Evolutionary conservation across 2,329 filamentous ascomycete genomes (phyloP).

Genomic region (Eutypella sp.): DNA sequence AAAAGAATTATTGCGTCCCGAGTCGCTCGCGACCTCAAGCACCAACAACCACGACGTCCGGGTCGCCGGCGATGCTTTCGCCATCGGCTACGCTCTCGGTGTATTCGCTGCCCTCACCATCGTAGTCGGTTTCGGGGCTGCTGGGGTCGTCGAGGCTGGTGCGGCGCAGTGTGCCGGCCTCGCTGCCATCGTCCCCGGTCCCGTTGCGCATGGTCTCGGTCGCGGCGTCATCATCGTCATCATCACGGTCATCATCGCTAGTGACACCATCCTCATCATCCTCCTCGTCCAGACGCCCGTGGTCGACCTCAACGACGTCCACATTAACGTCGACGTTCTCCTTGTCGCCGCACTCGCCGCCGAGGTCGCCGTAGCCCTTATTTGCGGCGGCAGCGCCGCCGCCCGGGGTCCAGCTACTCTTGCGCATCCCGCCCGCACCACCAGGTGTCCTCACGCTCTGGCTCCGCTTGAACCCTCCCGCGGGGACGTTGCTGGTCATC

Average conservation of each 20-base stretch:
- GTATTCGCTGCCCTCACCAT: conserved; percentile 42
- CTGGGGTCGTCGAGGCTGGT: conserved; percentile 45
- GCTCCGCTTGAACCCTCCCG: conserved; percentile 65
- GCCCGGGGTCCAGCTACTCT: conserved; percentile 62
- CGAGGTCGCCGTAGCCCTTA: conserved; percentile 48
- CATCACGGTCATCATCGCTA: conserved; percentile 11
- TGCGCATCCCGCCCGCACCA: conserved; percentile 47
- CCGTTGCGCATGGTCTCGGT: conserved; percentile 12
- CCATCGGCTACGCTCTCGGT: conserved; percentile 38
- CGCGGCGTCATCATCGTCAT: conserved; percentile 22
- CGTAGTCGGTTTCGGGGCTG: conserved; percentile 33
- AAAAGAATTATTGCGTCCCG: no score
- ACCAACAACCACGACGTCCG: conserved; percentile 32
- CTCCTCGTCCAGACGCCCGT: conserved; percentile 22
- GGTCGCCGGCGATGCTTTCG: conserved; percentile 26
- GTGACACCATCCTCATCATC: conserved; percentile 27
- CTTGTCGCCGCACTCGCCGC: conserved; percentile 47
- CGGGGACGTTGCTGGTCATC: conserved; percentile 70
- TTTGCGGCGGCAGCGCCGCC: conserved; percentile 19
- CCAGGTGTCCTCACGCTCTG: conserved; percentile 68
- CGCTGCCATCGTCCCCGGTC: conserved; percentile 34
- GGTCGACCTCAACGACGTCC: conserved; percentile 22
- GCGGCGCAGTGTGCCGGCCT: conserved; percentile 45
- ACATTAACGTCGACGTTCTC: conserved; percentile 38
- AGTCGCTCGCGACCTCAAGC: no score